Conservation (phyloP, 2,329 filamentous ascomycete species). For the Aspergillus uvarum region DNA sequence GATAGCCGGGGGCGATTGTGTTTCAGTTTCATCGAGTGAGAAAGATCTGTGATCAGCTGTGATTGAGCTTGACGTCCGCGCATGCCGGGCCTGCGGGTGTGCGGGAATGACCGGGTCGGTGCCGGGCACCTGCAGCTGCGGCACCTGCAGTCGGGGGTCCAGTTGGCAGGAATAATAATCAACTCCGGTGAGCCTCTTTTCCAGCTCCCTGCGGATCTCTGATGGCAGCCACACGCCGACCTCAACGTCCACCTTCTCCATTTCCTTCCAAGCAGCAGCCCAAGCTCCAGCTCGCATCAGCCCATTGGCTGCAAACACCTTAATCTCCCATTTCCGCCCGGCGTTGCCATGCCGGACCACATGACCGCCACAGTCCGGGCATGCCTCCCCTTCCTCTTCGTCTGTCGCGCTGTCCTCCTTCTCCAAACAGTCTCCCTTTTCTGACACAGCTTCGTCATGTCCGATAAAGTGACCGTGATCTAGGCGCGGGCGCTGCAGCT, state of each 20-base stretch:
- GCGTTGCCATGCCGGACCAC: conserved; percentile 47
- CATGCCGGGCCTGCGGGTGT: neutral
- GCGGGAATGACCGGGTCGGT: conserved; percentile 14
- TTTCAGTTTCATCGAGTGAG: neutral
- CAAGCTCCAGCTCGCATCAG: conserved; percentile 89
- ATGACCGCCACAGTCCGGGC: conserved; percentile 52
- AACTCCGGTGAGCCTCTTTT: conserved; percentile 46
- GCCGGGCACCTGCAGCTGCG: conserved; percentile 16
- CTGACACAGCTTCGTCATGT: conserved; percentile 29
- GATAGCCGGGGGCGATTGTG: conserved; percentile 1
- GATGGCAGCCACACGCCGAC: conserved; percentile 68
- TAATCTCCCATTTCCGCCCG: conserved; percentile 63
- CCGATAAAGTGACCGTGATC: conserved; percentile 59
- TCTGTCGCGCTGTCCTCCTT: conserved; percentile 37
- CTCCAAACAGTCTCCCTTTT: conserved; percentile 27
- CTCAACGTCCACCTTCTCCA: conserved; percentile 97
- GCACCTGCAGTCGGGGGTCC: conserved; percentile 15
- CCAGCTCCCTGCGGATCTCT: conserved; percentile 52
- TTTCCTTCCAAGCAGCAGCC: conserved; percentile 92
- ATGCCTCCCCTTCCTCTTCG: conserved; percentile 44
- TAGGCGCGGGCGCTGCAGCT: conserved; percentile 56
- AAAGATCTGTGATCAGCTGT: conserved; percentile 1
- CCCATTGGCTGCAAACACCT: conserved; percentile 92
- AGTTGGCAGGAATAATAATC: conserved; percentile 27
- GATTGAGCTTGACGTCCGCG: neutral